Conservation (phyloP, 129 eudicot species). For the Saposhnikovia divaricata region DNA sequence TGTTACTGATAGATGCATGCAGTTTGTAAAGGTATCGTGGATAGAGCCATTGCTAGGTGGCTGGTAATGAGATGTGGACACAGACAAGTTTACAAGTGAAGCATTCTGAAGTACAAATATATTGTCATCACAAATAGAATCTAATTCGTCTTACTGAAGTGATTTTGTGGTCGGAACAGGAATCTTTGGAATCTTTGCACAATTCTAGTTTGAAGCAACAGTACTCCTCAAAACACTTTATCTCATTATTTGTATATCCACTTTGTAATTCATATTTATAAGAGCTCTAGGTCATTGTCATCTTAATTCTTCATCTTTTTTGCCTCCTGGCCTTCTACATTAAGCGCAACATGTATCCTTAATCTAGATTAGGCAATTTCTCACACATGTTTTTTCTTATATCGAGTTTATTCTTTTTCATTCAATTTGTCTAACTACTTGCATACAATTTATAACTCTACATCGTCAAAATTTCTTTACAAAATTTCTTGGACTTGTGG, state of each 20-base stretch:
- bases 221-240: neutral
- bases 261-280: neutral
- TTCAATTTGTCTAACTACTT: neutral
- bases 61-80: neutral
- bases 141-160: neutral
- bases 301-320: neutral
- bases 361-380: neutral
- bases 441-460: neutral
- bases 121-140: neutral
- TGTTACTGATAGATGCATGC: too few relatives aligned
- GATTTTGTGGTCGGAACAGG: slow-evolving; percentile 2
- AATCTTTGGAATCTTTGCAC: neutral
- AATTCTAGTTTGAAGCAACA: neutral
- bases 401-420: neutral
- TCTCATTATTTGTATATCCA: neutral
- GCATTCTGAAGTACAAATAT: neutral
- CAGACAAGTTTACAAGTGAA: neutral
- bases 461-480: too few relatives aligned
- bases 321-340: neutral
- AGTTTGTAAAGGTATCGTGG: too few relatives aligned
- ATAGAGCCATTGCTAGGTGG: too few relatives aligned
- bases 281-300: slow-evolving; percentile 1
- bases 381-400: neutral
- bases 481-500: too few relatives aligned
- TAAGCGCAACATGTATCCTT: neutral